A percentile compares a stretch with the other conserved stretches of the same genome.
Evolutionary conservation across 2,329 filamentous ascomycete species (phyloP).

Genomic region (Penicillium sp.): DNA sequence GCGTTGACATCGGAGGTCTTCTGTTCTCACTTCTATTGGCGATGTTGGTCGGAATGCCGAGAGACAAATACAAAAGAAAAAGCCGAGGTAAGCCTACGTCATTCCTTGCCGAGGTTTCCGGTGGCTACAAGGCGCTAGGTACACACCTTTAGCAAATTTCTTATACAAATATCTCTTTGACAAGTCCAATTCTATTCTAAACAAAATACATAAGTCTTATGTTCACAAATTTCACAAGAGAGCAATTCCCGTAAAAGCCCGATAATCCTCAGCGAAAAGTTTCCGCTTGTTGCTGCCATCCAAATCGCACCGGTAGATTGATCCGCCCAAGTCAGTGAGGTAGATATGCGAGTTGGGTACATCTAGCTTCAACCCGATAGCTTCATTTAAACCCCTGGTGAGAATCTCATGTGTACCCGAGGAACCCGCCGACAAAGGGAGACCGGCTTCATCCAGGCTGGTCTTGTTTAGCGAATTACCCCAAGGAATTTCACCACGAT

Average conservation of each 20-base stretch:
- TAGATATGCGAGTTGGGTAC: conserved; percentile 19
- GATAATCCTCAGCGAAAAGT: conserved; percentile 7
- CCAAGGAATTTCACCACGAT: conserved; percentile 57
- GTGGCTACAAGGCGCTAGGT: background rate
- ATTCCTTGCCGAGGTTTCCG: conserved; percentile 1
- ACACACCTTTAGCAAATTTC: background rate
- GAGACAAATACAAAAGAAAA: background rate
- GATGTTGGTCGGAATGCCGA: background rate
- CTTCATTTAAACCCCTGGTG: conserved; percentile 27
- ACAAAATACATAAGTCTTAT: background rate
- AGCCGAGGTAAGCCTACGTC: background rate
- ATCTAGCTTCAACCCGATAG: conserved; percentile 30
- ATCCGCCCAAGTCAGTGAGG: conserved; percentile 32
- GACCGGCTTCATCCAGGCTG: conserved; percentile 13
- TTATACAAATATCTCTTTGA: too few species aligned
- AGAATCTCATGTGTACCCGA: conserved; percentile 12
- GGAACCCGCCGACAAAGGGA: background rate
- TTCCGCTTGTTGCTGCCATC: conserved; percentile 11
- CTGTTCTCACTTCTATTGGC: background rate
- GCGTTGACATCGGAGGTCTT: conserved; percentile 5
- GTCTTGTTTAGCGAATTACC: conserved; percentile 57
- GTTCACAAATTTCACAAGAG: background rate
- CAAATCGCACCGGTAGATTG: conserved; percentile 25
- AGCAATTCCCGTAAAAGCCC: conserved; percentile 20
- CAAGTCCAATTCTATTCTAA: background rate